phyloP scores from a whole-genome alignment of 768 basidiomycete species.

The Leccinum subgranulosum region DNA sequence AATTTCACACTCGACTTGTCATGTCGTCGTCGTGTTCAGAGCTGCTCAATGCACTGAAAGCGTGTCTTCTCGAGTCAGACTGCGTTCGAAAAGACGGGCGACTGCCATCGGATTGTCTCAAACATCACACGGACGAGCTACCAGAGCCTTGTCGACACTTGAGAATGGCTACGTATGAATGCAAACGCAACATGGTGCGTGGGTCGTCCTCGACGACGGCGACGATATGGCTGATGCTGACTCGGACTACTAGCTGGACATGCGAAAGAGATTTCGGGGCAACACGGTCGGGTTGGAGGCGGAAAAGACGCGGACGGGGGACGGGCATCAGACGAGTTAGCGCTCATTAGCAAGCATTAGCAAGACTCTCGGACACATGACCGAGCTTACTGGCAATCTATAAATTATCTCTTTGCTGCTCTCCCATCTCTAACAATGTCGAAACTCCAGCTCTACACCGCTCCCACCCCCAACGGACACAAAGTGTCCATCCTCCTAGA shows the following conservation, averaged over 20 bases:
- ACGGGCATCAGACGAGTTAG: neutral
- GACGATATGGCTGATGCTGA: neutral
- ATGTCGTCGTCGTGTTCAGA: slow-evolving; percentile 84
- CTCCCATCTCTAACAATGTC: slow-evolving; percentile 14
- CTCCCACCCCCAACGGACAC: slow-evolving; percentile 58
- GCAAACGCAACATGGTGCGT: slow-evolving; percentile 85
- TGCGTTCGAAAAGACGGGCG: slow-evolving; percentile 78
- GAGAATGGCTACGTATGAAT: slow-evolving; percentile 82
- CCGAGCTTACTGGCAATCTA: slow-evolving; percentile 6
- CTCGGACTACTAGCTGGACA: slow-evolving; percentile 57
- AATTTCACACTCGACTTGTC: slow-evolving; percentile 5
- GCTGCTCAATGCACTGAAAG: slow-evolving; percentile 73
- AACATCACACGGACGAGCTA: slow-evolving; percentile 67
- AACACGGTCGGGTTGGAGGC: slow-evolving; percentile 56
- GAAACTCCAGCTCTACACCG: slow-evolving; percentile 34
- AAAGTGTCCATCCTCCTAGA: slow-evolving; percentile 54
- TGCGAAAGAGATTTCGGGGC: slow-evolving; percentile 80
- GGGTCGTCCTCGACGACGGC: neutral
- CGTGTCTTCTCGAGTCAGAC: slow-evolving; percentile 81
- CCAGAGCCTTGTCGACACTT: slow-evolving; percentile 79
- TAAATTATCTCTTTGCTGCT: slow-evolving; percentile 2
- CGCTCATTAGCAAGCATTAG: slow-evolving; percentile 12
- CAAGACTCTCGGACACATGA: slow-evolving; percentile 17
- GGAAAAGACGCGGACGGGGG: slow-evolving; percentile 3
- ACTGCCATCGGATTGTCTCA: slow-evolving; percentile 85